phyloP scores from a whole-genome alignment of 1,139 yeast genomes.

The Magnusiomyces fungicola region DNA sequence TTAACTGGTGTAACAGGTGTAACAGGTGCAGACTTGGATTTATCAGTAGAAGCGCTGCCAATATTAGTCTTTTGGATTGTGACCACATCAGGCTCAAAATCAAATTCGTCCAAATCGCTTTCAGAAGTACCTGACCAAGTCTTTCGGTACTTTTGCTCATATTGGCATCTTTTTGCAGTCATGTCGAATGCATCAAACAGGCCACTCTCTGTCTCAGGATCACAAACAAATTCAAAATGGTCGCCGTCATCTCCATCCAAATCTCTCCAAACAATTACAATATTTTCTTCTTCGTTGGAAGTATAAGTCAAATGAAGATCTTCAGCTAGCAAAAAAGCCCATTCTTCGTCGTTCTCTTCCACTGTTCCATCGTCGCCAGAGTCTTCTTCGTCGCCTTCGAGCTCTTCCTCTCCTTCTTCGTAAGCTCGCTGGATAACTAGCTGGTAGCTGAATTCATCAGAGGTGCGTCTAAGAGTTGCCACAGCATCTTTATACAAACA shows the following conservation, averaged over 20 bases:
- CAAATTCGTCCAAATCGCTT: conserved; percentile 51
- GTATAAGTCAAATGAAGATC: conserved; percentile 47
- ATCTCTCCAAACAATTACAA: conserved; percentile 73
- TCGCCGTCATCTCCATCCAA: conserved; percentile 84
- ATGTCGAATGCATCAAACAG: conserved; percentile 61
- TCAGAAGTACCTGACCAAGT: conserved; percentile 27
- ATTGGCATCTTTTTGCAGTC: conserved; percentile 61
- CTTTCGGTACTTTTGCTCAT: conserved; percentile 63
- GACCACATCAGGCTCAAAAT: conserved; percentile 30
- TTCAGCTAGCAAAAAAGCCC: conserved; percentile 60
- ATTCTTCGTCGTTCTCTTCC: conserved; percentile 43
- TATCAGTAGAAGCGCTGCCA: background rate
- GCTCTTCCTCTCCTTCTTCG: conserved; percentile 56
- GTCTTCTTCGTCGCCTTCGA: conserved; percentile 53
- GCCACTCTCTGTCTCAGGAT: conserved; percentile 47
- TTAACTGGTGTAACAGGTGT: conserved; percentile 6
- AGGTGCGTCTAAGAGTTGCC: conserved; percentile 61
- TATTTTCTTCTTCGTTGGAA: conserved; percentile 37
- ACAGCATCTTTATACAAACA: conserved; percentile 75
- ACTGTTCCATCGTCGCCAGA: conserved; percentile 39
- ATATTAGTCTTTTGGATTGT: background rate
- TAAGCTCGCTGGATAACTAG: conserved; percentile 62
- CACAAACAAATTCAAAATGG: conserved; percentile 71
- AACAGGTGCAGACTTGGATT: background rate
- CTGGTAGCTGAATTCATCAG: conserved; percentile 60